These are phyloP conservation scores for Chenopodium album DNA, from an alignment of 148 eudicot species.

Conservation along the genomic window DNA sequence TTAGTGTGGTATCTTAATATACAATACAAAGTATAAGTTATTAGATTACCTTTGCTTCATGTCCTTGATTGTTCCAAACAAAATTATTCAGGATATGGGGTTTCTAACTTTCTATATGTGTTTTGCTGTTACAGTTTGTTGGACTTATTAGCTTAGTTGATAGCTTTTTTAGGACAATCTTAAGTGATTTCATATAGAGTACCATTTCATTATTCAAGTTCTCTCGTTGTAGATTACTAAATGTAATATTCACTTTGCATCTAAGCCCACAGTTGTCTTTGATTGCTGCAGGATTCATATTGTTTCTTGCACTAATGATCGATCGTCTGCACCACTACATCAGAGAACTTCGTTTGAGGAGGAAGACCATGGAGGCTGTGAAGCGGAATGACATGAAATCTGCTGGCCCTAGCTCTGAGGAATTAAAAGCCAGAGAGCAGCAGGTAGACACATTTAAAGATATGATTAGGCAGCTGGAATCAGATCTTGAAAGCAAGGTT, in stretches of 20 bases:
- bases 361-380: conserved; percentile 52
- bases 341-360: conserved; percentile 60
- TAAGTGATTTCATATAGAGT: background rate
- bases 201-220: background rate
- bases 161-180: background rate
- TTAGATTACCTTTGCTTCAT: background rate
- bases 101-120: background rate
- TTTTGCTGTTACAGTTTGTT: background rate
- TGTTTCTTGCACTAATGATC: conserved; percentile 61
- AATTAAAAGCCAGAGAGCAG: conserved; percentile 52
- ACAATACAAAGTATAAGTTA: background rate
- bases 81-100: background rate
- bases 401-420: conserved; percentile 45
- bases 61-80: background rate
- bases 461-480: conserved; percentile 47
- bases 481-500: conserved; percentile 41
- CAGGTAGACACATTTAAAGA: conserved; percentile 43
- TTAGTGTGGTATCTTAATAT: background rate
- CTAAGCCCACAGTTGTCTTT: background rate
- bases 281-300: conserved; percentile 51
- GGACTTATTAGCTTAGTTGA: background rate
- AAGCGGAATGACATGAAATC: conserved; percentile 39
- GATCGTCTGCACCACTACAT: conserved; percentile 71
- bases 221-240: background rate
- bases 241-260: background rate